Evolutionary conservation across 768 basidiomycete species (phyloP).

Genomic region (Lyophyllum shimeji): DNA sequence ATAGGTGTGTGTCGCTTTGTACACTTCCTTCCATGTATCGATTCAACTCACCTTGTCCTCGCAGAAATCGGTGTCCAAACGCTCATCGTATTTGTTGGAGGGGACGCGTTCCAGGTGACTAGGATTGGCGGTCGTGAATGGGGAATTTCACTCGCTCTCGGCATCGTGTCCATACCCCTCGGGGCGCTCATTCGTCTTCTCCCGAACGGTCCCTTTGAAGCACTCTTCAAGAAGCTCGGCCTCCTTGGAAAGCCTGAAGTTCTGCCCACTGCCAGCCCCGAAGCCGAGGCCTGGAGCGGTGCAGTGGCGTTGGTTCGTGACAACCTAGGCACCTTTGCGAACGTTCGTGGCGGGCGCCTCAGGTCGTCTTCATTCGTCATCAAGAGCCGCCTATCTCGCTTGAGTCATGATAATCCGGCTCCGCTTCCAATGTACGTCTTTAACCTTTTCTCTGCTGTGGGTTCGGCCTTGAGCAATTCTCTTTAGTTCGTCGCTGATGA

Average conservation of each 20-base stretch:
- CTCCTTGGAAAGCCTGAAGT: slow-evolving; percentile 65
- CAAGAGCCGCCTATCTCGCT: slow-evolving; percentile 69
- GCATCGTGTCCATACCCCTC: slow-evolving; percentile 83
- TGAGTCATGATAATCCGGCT: slow-evolving; percentile 48
- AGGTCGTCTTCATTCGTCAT: slow-evolving; percentile 83
- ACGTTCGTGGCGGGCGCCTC: slow-evolving; percentile 85
- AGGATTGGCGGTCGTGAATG: slow-evolving; percentile 81
- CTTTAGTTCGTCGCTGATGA: slow-evolving; percentile 35
- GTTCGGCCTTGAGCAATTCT: slow-evolving; percentile 6
- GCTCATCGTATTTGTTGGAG: slow-evolving; percentile 88
- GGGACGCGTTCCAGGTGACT: slow-evolving; percentile 88
- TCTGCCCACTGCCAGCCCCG: slow-evolving; percentile 63
- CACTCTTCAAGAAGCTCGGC: slow-evolving; percentile 41
- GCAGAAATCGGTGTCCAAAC: slow-evolving; percentile 86
- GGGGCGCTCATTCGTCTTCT: slow-evolving; percentile 78
- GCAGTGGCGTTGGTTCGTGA: slow-evolving; percentile 84
- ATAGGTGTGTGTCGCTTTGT: slow-evolving; percentile 67
- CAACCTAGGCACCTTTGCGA: slow-evolving; percentile 80
- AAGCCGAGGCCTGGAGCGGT: slow-evolving; percentile 68
- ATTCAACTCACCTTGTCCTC: slow-evolving; percentile 10
- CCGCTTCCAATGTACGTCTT: slow-evolving; percentile 45
- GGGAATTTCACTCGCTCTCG: slow-evolving; percentile 90
- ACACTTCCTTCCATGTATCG: neutral
- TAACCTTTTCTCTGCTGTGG: neutral
- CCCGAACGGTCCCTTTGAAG: slow-evolving; percentile 80